Conservation (phyloP, 2,329 filamentous ascomycete genomes). For the Colletotrichum karsti region DNA sequence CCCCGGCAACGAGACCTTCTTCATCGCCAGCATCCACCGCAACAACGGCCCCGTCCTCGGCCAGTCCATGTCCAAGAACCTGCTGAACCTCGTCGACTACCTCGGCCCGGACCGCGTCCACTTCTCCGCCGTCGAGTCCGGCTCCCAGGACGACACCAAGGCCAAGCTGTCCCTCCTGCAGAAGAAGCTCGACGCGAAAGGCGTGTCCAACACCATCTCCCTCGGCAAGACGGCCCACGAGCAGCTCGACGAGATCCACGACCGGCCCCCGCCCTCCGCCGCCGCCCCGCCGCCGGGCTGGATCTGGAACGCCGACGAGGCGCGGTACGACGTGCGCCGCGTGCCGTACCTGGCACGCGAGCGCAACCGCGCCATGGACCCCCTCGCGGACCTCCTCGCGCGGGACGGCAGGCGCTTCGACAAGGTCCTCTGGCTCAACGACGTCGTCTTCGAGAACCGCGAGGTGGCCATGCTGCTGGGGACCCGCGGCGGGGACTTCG, state of each 20-base stretch:
- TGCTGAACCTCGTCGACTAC: slow-evolving; percentile 61
- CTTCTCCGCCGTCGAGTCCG: slow-evolving; percentile 73
- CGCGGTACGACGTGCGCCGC: slow-evolving; percentile 64
- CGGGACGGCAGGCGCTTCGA: slow-evolving; percentile 57
- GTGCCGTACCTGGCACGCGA: slow-evolving; percentile 74
- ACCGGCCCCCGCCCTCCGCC: slow-evolving; percentile 37
- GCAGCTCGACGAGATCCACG: slow-evolving; percentile 64
- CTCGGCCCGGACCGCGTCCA: slow-evolving; percentile 53
- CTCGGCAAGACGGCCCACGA: slow-evolving; percentile 63
- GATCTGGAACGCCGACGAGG: slow-evolving; percentile 62
- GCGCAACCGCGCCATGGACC: slow-evolving; percentile 70
- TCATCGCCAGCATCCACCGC: slow-evolving; percentile 74
- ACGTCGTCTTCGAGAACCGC: slow-evolving; percentile 62
- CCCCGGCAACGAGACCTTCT: slow-evolving; percentile 53
- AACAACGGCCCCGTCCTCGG: slow-evolving; percentile 68
- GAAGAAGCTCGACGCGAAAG: slow-evolving; percentile 51
- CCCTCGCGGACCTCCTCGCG: slow-evolving; percentile 58
- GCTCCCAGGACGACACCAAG: slow-evolving; percentile 74
- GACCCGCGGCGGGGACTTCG: slow-evolving; percentile 63
- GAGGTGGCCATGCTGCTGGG: slow-evolving; percentile 63
- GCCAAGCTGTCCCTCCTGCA: slow-evolving; percentile 35
- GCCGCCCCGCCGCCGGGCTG: slow-evolving; percentile 61
- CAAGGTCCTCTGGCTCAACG: slow-evolving; percentile 67
- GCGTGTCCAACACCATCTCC: slow-evolving; percentile 62
- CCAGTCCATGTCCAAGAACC: slow-evolving; percentile 65